Base-by-base conservation (phyloP, 768 basidiomycete genomes). In the Daedaleopsis sinensis region DNA sequence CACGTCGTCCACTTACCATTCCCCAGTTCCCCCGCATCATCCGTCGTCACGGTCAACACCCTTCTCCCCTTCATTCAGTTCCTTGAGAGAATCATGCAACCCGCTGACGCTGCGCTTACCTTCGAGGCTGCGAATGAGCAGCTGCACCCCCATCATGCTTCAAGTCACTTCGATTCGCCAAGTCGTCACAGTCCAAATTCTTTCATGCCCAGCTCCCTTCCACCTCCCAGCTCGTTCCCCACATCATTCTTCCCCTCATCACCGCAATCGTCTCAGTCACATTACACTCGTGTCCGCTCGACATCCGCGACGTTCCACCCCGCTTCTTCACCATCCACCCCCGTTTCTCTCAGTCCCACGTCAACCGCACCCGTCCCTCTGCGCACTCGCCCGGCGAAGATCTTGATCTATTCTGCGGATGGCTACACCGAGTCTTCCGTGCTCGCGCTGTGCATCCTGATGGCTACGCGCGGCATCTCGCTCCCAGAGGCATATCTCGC, bases 371-470 rank as follows among this genome's bases (percentile, higher is more conserved):
- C 57, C 35, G 58, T 62, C 54, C 43, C 66, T 24, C 38, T 73
- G 32, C 84, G 81, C 62, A 82, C 84, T 32, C 79, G 74, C 58
- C 90, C 90, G 6, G 77, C 87, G 57, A 92, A 93, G 70, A 77
- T 95, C 57, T 81, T 95, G 63, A 73, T 95, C 32, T 91, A 93
- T 73, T 90, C 89, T 18, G 83, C 88, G 18, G 94, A 96, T 72
- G 94, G 93, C 52, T 94, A 96, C 77, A 98, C 96, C 23, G 96
- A 98, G 74, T 91, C 92, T 11, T 91, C 90, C 24, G 87, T 96
- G 7, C 86, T 94, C 55, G 95, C 94, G 21, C 80, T 98, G 55
- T 86, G 86, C 64, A 84, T 96, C 53, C 78, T 97, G 63, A 98
- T 98, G 95, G 85, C 84, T 24, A 76, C 87, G 55, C 84, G 83